Evolutionary conservation across 495 filamentous ascomycete genomes (phyloP).

Genomic region (Penicillium odoratum): DNA sequence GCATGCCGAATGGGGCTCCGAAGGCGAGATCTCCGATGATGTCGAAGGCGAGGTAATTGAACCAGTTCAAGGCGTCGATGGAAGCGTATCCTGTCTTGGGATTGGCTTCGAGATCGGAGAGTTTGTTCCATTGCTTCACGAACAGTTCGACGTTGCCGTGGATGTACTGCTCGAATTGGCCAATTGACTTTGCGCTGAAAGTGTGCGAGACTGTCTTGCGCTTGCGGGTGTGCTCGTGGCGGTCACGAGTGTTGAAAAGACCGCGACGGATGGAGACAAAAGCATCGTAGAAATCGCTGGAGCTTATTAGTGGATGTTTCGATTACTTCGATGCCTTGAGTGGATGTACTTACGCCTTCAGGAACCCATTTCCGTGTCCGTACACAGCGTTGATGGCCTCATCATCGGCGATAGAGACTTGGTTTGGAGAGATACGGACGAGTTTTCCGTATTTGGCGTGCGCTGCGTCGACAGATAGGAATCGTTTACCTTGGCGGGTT

Average conservation of each 20-base stretch:
- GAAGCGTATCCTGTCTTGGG: constrained; percentile 53
- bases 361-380: constrained; percentile 69
- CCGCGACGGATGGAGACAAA: constrained; percentile 86
- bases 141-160: constrained; percentile 74
- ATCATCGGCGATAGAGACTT: constrained; percentile 61
- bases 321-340: not conserved
- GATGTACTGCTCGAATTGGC: constrained; percentile 90
- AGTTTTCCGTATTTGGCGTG: constrained; percentile 70
- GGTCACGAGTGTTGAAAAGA: constrained; percentile 87
- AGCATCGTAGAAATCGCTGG: constrained; percentile 81
- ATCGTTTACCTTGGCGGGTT: constrained; percentile 65
- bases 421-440: constrained; percentile 59
- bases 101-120: constrained; percentile 47
- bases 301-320: not conserved
- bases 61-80: constrained; percentile 84
- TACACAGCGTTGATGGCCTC: constrained; percentile 58
- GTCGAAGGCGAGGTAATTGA: constrained; percentile 93
- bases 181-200: constrained; percentile 78
- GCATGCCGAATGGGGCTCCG: constrained; percentile 56
- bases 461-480: constrained; percentile 62
- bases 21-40: constrained; percentile 72
- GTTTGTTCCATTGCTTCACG: constrained; percentile 67
- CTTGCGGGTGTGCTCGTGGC: constrained; percentile 83
- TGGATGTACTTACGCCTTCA: constrained; percentile 60
- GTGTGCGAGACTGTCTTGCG: constrained; percentile 86